Evolutionary conservation across 1,284 basidiomycete genomes (phyloP), one percentile per base, ranked within the genome.

Genomic region (Moesziomyces sp.): DNA sequence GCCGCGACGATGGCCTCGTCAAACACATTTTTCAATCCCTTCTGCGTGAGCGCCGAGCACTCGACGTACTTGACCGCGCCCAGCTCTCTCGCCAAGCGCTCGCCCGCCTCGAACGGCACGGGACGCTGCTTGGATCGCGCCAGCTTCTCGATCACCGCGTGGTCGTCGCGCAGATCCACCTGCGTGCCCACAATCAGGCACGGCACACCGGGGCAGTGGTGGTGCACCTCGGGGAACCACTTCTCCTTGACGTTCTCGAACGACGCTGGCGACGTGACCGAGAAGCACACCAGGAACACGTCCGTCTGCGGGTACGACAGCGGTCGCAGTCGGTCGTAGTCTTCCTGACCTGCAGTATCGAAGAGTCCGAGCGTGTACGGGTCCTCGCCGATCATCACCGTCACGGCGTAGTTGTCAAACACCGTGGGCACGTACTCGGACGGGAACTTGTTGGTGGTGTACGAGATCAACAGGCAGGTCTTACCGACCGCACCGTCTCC

Each of bases 241-340:
- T 99, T 99, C 87, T 99, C 96, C 89, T 97, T 98, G 82, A 99
- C 96, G 91, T 99, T 99, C 86, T 99, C 96, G 84, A 97, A 99
- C 55, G 94, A 97, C 42, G 97, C 95, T 6, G 96, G 97, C 24
- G 93, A 96, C 35, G 95, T 97, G 77, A 99, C 97, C 83, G 93
- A 96, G 88, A 98, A 99, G 87, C 96, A 99, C 78, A 99, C 95
- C 61, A 99, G 89, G 89, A 99, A 99, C 60, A 99, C 96, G 84
- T 99, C 97, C 74, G 96, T 99, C 87, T 99, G 96, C 26, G 96
- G 96, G 88, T 99, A 99, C 84, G 95, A 98, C 86, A 99, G 88
- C 80, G 96, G 96, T 83, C 97, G 92, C 76, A 99, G 91, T 80
- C 96, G 92, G 86, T 99, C 97, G 86, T 99, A 99, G 89, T 99